Evolutionary conservation across 768 basidiomycete genomes (phyloP), one percentile per base, ranked within the genome.

Genomic region (Lactarius vividus): DNA sequence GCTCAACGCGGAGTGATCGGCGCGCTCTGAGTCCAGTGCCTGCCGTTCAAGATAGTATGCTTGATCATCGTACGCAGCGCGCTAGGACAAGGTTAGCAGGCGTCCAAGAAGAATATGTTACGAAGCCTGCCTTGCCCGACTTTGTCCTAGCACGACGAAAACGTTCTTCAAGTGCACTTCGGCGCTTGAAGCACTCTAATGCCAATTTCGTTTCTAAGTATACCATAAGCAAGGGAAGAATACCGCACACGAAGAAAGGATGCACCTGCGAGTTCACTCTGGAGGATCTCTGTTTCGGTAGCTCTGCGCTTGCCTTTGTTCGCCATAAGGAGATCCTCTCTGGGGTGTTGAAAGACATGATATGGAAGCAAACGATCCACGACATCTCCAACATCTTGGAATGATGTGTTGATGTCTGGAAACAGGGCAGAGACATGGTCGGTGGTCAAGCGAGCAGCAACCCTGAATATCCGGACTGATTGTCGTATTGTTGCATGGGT

Each of bases 331-430:
- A 91, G 69, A 69, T 94, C 92, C 54, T 88, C 86, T 63, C 76
- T 76, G 0, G 91, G 91, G 65, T 91, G 88, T 68, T 88, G 88
- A 69, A 88, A 91, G 58, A 93, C 76, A 72, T 94, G 92, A 71
- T 91, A 93, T 0, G 92, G 91, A 26, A 93, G 78, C 26, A 94
- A 79, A 58, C 91, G 83, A n/a, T 84, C 81, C 28, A 92, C 79
- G 3, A 80, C 87, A 72, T 94, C 92, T 6, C 76, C 72, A 10
- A 79, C 75, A 71, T 90, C 85, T 16, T 71, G 67, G 70, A 94
- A 94, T 2, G 91, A 87, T 0, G 85, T 80, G 58, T 92, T 88
- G 42, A 83, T 80, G 69, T 92, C 88, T 44, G 90, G 89, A 59
- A 84, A 81, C 58, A 85, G 70, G 18, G 83, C 84, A 18, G 81